Conservation (phyloP, 768 basidiomycete genomes). For the Lentinula edodes region DNA sequence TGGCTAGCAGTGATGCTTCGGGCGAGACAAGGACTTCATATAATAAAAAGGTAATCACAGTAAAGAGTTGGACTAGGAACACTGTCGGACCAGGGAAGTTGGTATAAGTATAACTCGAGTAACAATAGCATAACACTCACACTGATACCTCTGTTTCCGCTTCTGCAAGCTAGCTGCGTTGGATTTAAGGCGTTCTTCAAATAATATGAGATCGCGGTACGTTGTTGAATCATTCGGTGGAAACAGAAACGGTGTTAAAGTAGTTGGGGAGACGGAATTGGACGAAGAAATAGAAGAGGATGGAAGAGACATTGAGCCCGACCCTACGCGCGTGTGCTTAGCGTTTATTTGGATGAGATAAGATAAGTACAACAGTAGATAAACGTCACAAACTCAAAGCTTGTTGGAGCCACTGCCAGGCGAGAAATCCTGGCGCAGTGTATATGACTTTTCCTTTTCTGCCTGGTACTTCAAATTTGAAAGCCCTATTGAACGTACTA, state of each 20-base stretch:
- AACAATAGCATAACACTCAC: constrained; percentile 35
- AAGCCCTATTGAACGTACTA: no score
- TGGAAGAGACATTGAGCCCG: not conserved
- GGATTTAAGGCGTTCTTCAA: constrained; percentile 95
- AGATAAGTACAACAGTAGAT: no score
- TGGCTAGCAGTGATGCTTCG: constrained; percentile 56
- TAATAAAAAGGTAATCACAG: constrained; percentile 65
- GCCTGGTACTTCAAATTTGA: no score
- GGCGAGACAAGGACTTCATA: constrained; percentile 68
- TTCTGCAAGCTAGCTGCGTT: constrained; percentile 79
- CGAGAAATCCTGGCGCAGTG: no score
- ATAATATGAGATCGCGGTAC: constrained; percentile 82
- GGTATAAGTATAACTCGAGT: constrained; percentile 11
- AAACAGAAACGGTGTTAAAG: constrained; percentile 28
- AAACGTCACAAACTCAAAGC: no score
- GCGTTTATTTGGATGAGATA: not conserved
- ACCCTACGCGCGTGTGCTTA: not conserved
- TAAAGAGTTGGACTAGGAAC: constrained; percentile 64
- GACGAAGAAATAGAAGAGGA: not conserved
- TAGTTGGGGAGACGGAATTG: constrained; percentile 19
- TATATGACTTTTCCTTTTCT: no score
- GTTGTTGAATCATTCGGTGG: constrained; percentile 76
- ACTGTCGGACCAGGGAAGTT: constrained; percentile 38
- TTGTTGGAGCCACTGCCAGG: no score
- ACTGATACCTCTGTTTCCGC: constrained; percentile 77